Base-by-base conservation (phyloP, 257 asterid genomes). In the Leptodermis oblonga region DNA sequence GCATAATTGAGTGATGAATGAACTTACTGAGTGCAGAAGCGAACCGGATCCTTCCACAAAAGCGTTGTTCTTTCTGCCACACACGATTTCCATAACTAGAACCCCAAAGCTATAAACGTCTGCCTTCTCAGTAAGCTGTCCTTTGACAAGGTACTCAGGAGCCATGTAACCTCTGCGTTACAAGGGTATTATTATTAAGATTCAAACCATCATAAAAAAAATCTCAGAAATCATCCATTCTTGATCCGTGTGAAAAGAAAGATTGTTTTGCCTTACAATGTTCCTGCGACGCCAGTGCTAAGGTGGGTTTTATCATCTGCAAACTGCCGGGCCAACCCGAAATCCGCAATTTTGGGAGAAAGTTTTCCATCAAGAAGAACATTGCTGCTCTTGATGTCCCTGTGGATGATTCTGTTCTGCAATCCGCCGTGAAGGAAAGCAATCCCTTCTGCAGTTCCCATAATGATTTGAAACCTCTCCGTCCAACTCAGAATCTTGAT, bases 41-140 rank as follows among this genome's bases (percentile, higher is more conserved):
- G 96, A 86, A 56, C 90, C 85, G 0, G 87, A 79, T 14, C 85
- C 96, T 68, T 85, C 92, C 0, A 70, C 74, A 7, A 87, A 90
- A 58, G 89, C 95, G 39, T 80, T 90, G 79, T 83, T 88, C 81
- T 83, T 90, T 73, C 96, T 88, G 14, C 88, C 89, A 22, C 90
- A 82, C 31, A 88, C 73, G n/a, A 88, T 80, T 76, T 93, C 97
- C 70, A 93, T 93, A 81, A 93, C 92, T 76, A 93, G 65, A 64
- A 93, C 95, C 0, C 99, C 99, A 1, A 65, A 93, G 46, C 97
- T 93, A 43, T 87, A 93, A 17, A 90, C 88, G 37, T 93, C 97
- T 0, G 97, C 99, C 79, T 90, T 90, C 86, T 93, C 99, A 1
- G 99, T 93, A n/a, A 93, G 85, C 66, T 93, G 97, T 56, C 98